These are phyloP conservation scores for Akanthomyces uredinophilus DNA, from an alignment of 2,329 filamentous ascomycete genomes.

Conservation along the genomic window DNA sequence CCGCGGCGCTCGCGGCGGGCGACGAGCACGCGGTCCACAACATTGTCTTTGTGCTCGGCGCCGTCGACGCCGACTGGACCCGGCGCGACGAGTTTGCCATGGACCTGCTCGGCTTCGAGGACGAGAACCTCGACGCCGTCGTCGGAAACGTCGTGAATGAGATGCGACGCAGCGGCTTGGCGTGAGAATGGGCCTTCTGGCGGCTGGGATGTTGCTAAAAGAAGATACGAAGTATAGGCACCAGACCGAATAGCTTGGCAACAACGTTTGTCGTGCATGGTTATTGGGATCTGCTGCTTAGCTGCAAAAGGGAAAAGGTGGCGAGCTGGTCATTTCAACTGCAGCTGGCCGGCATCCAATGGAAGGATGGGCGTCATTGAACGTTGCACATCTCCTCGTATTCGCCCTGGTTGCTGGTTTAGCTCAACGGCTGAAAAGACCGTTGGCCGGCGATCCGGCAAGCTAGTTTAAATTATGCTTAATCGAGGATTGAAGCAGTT, in stretches of 20 bases:
- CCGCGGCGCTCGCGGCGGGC: conserved; percentile 32
- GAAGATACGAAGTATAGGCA: background rate
- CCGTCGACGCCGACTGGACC: conserved; percentile 45
- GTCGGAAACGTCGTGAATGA: conserved; percentile 31
- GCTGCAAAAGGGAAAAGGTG: background rate
- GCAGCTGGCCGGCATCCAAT: background rate
- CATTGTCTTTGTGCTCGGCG: conserved; percentile 45
- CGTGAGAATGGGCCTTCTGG: background rate
- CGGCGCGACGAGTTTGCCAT: conserved; percentile 40
- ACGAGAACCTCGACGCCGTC: conserved; percentile 41
- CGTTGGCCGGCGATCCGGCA: background rate
- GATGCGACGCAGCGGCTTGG: conserved; percentile 12
- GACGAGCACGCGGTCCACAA: conserved; percentile 38
- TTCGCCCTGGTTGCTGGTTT: conserved; percentile 3
- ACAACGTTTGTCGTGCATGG: background rate
- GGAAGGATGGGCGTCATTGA: background rate
- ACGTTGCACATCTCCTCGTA: background rate
- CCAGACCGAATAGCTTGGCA: background rate
- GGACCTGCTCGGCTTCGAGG: conserved; percentile 40
- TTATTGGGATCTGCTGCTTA: background rate
- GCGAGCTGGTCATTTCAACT: background rate
- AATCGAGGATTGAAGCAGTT: background rate
- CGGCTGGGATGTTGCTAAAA: background rate
- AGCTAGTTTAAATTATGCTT: background rate
- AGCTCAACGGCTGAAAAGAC: background rate